phyloP scores from a whole-genome alignment of 257 asterid species.

The Rubia yunnanensis region DNA sequence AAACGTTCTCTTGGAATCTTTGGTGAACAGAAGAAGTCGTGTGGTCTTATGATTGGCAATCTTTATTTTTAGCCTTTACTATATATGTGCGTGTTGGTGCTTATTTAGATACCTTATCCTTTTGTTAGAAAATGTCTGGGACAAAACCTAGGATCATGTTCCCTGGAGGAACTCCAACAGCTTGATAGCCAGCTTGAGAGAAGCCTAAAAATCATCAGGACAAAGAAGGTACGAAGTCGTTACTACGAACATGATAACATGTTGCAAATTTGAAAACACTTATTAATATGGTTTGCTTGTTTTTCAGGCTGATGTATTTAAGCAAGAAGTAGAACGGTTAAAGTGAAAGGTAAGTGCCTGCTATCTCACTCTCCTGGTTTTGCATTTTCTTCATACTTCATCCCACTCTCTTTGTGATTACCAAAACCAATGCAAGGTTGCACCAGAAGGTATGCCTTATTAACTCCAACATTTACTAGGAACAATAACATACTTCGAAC shows the following conservation, averaged over 20 bases:
- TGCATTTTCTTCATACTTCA: background rate
- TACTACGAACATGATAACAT: too few relatives aligned
- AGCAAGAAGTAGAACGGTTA: conserved; percentile 21
- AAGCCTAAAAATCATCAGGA: conserved; percentile 45
- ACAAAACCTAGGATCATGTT: conserved; percentile 39
- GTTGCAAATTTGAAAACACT: too few relatives aligned
- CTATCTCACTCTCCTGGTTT: too few relatives aligned
- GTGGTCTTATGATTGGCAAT: too few relatives aligned
- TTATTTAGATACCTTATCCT: background rate
- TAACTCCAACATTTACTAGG: background rate
- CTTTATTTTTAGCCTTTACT: too few relatives aligned
- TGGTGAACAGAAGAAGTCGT: conserved; percentile 49
- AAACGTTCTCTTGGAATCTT: conserved; percentile 46
- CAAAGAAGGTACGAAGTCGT: conserved; percentile 35
- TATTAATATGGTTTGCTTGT: background rate
- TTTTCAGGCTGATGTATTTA: conserved; percentile 24
- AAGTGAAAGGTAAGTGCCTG: conserved; percentile 22
- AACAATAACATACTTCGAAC: too few relatives aligned
- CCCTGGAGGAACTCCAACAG: conserved; percentile 49
- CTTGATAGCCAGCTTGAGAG: conserved; percentile 45
- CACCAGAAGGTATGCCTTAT: conserved; percentile 16
- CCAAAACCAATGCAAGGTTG: conserved; percentile 15
- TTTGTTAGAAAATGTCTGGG: conserved; percentile 53
- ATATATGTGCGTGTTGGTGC: too few relatives aligned
- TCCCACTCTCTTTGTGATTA: too few relatives aligned